A percentile compares a stretch with the other conserved stretches of the same genome.
Conservation (phyloP, 2,329 filamentous ascomycete genomes). For the Alternaria arbusti region DNA sequence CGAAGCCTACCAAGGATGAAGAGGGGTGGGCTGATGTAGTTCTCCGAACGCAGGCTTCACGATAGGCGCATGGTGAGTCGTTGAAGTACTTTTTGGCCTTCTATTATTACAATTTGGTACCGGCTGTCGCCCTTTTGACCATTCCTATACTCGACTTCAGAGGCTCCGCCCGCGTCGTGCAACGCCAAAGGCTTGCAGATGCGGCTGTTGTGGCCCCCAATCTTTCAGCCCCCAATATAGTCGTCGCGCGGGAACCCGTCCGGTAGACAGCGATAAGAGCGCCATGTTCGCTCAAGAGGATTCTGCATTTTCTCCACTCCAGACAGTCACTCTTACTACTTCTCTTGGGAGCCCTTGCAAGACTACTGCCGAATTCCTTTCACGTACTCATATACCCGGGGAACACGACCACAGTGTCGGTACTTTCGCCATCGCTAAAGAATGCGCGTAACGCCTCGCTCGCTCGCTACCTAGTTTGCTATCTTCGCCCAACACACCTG, state of each 20-base stretch:
- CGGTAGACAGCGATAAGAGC: not conserved
- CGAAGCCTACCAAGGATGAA: not conserved
- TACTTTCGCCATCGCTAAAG: not conserved
- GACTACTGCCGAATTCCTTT: not conserved
- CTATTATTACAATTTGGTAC: not conserved
- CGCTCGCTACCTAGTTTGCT: not conserved
- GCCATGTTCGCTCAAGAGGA: not conserved
- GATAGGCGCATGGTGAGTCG: not conserved
- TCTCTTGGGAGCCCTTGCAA: not conserved
- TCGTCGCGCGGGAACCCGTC: not conserved
- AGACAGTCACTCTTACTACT: not conserved
- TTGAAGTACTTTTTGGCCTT: not conserved
- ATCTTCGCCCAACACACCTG: not conserved
- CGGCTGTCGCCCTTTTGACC: not conserved
- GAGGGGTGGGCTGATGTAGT: not conserved
- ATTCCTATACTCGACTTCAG: too few species aligned
- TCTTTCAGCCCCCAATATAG: constrained; percentile 13
- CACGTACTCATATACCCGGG: not conserved
- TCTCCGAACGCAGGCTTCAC: not conserved
- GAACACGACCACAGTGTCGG: not conserved
- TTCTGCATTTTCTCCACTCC: not conserved
- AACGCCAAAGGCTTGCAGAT: not conserved
- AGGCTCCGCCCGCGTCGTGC: not conserved
- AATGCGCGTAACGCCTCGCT: not conserved
- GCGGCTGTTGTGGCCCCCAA: constrained; percentile 9